phyloP scores from a whole-genome alignment of 805 yeast species.

The Starmerella stigmatis region DNA sequence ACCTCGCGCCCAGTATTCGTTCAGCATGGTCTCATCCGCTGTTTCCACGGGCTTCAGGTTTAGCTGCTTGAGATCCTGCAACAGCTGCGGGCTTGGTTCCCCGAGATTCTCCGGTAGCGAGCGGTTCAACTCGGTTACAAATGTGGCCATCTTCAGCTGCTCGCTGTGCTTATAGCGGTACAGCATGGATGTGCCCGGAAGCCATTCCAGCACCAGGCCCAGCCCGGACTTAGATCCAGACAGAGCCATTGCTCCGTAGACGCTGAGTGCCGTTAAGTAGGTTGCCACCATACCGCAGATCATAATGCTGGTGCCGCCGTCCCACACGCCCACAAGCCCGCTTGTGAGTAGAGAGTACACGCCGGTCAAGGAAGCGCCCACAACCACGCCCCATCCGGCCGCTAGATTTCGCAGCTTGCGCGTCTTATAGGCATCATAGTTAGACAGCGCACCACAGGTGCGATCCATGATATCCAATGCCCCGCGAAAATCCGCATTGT shows the following conservation, averaged over 20 bases:
- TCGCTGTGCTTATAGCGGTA: constrained; percentile 58
- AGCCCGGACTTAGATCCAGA: constrained; percentile 43
- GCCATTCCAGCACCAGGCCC: constrained; percentile 51
- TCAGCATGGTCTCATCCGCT: constrained; percentile 54
- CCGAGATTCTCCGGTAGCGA: constrained; percentile 34
- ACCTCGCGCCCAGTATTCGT: constrained; percentile 78
- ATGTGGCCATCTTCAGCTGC: constrained; percentile 56
- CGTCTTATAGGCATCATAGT: constrained; percentile 33
- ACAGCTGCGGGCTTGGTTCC: constrained; percentile 31
- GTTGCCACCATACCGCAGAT: constrained; percentile 41
- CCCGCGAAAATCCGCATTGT: constrained; percentile 44
- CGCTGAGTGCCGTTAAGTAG: constrained; percentile 40
- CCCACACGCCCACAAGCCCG: constrained; percentile 35
- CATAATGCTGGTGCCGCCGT: constrained; percentile 28
- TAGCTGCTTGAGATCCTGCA: constrained; percentile 29
- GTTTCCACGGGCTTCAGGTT: constrained; percentile 38
- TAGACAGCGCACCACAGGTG: constrained; percentile 50
- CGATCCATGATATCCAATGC: constrained; percentile 51
- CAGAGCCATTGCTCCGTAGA: constrained; percentile 40
- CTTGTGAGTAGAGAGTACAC: constrained; percentile 40
- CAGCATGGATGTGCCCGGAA: constrained; percentile 51
- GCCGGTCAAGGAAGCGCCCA: constrained; percentile 34
- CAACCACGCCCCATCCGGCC: constrained; percentile 30
- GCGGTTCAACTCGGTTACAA: constrained; percentile 56
- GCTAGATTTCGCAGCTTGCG: constrained; percentile 30